Evolutionary conservation across 2,329 filamentous ascomycete genomes (phyloP).

Genomic region (Chrysoporthe puriensis): DNA sequence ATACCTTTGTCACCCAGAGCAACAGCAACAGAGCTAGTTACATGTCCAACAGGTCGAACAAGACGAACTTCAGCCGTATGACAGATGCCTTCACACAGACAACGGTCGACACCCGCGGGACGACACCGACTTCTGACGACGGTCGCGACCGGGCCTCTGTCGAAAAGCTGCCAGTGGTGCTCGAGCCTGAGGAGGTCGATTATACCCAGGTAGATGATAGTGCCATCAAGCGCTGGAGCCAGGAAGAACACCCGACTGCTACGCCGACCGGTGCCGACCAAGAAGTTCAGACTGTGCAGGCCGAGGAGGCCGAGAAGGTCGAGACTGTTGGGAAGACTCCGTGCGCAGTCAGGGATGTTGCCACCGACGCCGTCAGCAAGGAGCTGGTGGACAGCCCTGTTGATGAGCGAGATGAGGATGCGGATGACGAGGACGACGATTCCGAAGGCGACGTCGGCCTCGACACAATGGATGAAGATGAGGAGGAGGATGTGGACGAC

Average conservation of each 20-base stretch:
- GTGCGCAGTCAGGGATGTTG: not conserved
- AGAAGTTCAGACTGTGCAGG: conserved; percentile 5
- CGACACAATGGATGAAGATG: conserved; percentile 36
- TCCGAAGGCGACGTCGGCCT: conserved; percentile 32
- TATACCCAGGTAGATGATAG: conserved; percentile 62
- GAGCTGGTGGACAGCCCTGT: conserved; percentile 32
- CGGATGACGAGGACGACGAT: conserved; percentile 39
- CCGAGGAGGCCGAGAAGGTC: not conserved
- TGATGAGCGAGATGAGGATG: conserved; percentile 36
- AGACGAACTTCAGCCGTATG: conserved; percentile 69
- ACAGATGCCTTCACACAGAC: conserved; percentile 73
- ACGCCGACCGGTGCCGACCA: conserved; percentile 14
- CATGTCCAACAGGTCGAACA: conserved; percentile 70
- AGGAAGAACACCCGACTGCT: conserved; percentile 23
- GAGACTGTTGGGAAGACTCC: conserved; percentile 9
- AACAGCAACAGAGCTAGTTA: conserved; percentile 75
- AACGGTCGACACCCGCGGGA: conserved; percentile 26
- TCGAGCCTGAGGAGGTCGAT: conserved; percentile 57
- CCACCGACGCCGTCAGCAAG: conserved; percentile 18
- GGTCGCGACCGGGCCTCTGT: conserved; percentile 47
- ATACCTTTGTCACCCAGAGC: conserved; percentile 59
- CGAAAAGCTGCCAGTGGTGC: conserved; percentile 45
- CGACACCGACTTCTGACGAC: conserved; percentile 44
- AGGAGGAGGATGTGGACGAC: conserved; percentile 48
- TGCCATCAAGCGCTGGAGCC: conserved; percentile 51